A percentile compares a stretch with the other conserved stretches of the same genome.
phyloP scores from a whole-genome alignment of 257 asterid species.

The Solanum medicagineum region DNA sequence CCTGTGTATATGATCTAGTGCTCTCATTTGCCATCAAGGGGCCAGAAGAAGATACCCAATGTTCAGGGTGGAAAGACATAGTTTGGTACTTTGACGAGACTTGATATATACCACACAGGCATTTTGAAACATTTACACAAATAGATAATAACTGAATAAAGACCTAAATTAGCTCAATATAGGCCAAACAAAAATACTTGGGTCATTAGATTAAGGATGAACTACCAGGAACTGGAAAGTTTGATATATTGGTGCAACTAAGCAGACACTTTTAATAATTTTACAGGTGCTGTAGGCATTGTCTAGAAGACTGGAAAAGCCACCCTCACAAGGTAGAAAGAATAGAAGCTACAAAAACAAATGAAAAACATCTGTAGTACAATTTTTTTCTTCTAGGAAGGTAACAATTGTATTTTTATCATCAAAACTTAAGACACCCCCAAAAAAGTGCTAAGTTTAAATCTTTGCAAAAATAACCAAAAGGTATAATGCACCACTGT shows the following conservation, averaged over 20 bases:
- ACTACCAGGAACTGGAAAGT: not conserved
- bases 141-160: not conserved
- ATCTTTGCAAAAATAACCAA: not conserved
- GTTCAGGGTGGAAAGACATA: too few species aligned
- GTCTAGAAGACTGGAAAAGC: too few species aligned
- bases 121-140: not conserved
- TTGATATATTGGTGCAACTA: not conserved
- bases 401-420: not conserved
- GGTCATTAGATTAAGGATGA: not conserved
- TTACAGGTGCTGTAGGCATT: too few species aligned
- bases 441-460: not conserved
- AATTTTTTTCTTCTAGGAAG: not conserved
- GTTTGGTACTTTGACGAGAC: too few species aligned
- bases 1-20: too few species aligned
- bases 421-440: not conserved
- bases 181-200: not conserved
- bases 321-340: too few species aligned
- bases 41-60: too few species aligned
- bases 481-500: not conserved
- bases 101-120: not conserved
- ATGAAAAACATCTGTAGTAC: too few species aligned
- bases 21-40: too few species aligned
- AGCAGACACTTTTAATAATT: not conserved
- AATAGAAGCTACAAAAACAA: too few species aligned
- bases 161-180: not conserved